Evolutionary conservation across 177 flowering plant genomes (phyloP), one percentile per base, ranked within the genome.

Genomic region (Vitis hybrid): DNA sequence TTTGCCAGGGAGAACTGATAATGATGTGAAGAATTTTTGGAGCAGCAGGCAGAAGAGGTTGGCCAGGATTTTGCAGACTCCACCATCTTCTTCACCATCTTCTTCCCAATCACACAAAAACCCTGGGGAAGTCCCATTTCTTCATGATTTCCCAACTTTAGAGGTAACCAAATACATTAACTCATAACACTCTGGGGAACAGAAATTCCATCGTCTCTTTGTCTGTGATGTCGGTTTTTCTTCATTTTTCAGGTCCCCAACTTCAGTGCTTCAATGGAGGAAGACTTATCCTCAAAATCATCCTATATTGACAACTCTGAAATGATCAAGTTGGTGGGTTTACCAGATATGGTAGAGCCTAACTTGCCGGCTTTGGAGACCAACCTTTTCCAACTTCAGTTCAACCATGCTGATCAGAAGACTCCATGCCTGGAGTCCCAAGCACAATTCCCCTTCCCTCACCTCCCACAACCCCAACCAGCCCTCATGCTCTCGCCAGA

Each of bases 21-120:
- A 93, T 73, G 98, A 93, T 74, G 98, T 93, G 54, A 93, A 93
- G 91, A 93, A 93, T 66, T 93, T 93, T 59, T 93, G 98, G 98
- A 93, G 98, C 70, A 93, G 93, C 49, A 82, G 98, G 71, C 93
- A 85, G 82, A 93, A 93, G 84, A 88, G 97, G 51, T 72, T 93
- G 15, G 91, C 90, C 1, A 85, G 97, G 85, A 79, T 89, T 71
- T 73, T 87, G 27, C 92, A 83, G 60, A 69, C 81, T 6, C 56
- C 88, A 8, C 54, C 63, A 30, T 4, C 71, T 40, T 4, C 71
- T 40, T 40, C 64, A 48, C 2, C 77, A 54, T 19, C 87, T 11
- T 70, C 81, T 57, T 59, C 83, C 70, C 79, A 74, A 64, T 51
- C 86, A 4, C 82, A 75, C 52, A 84, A 74, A 63, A 70, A 14